A percentile compares a stretch with the other conserved stretches of the same genome.
These are phyloP conservation scores for Paspalum vaginatum DNA, from an alignment of 176 grass and related monocot genomes.

Conservation along the genomic window DNA sequence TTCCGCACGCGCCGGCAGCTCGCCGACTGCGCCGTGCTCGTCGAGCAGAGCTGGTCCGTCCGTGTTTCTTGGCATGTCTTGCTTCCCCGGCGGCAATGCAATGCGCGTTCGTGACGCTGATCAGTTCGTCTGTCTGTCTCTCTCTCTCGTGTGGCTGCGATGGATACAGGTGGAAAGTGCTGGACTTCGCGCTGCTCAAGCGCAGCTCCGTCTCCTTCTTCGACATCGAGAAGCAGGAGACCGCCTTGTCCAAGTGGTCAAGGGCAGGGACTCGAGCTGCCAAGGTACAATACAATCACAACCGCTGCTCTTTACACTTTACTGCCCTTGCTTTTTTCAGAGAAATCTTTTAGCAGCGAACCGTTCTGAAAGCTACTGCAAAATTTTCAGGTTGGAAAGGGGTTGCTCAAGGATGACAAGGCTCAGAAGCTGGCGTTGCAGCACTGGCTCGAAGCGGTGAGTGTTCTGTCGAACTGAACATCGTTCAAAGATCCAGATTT, in stretches of 20 bases:
- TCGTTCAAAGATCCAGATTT: neutral
- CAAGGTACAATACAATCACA: constrained; percentile 51
- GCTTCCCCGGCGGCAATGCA: neutral
- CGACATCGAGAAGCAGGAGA: constrained; percentile 78
- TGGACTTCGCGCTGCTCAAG: constrained; percentile 76
- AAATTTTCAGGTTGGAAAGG: constrained; percentile 69
- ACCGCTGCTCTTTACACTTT: no score
- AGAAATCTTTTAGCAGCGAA: neutral
- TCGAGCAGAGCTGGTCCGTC: constrained; percentile 77
- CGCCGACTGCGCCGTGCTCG: constrained; percentile 80
- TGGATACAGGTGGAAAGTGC: constrained; percentile 61
- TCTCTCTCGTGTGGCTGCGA: neutral
- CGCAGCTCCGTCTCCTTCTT: constrained; percentile 88
- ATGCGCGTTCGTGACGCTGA: constrained; percentile 2
- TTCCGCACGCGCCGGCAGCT: constrained; percentile 91
- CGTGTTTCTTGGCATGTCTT: neutral
- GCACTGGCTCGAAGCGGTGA: constrained; percentile 88
- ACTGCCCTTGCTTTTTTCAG: neutral
- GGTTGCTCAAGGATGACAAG: constrained; percentile 76
- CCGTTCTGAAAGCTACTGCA: no score
- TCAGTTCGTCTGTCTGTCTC: neutral
- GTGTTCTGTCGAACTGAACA: neutral
- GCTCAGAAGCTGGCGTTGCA: constrained; percentile 81
- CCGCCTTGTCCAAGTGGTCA: constrained; percentile 75
- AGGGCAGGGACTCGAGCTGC: constrained; percentile 71